A percentile compares a stretch with the other conserved stretches of the same genome.
phyloP scores from a whole-genome alignment of 1,284 basidiomycete species.

The Boletellus deceptivus region DNA sequence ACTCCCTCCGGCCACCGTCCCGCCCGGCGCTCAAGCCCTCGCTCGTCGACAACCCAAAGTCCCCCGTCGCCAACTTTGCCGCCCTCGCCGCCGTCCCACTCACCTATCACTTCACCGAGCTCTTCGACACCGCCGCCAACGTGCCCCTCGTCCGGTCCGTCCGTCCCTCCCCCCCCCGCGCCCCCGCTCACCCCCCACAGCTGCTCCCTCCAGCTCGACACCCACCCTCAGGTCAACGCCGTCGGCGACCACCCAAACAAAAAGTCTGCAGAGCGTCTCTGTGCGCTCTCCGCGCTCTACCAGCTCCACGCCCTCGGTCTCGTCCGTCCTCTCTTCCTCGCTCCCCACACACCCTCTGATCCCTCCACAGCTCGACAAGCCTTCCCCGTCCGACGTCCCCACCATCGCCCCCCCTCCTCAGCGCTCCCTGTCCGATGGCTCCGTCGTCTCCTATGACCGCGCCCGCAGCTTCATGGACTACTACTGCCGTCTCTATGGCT shows the following conservation, averaged over 20 bases:
- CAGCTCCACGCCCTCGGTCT: slow-evolving; percentile 63
- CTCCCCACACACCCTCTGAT: neutral
- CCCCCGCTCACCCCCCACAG: slow-evolving; percentile 33
- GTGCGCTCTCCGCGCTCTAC: slow-evolving; percentile 69
- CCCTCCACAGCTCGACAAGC: slow-evolving; percentile 26
- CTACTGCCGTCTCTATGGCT: slow-evolving; percentile 83
- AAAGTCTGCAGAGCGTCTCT: slow-evolving; percentile 75
- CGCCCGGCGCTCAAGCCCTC: slow-evolving; percentile 30
- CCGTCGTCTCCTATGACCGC: slow-evolving; percentile 66
- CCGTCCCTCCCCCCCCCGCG: neutral
- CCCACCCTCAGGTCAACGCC: slow-evolving; percentile 46
- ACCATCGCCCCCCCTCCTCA: slow-evolving; percentile 14
- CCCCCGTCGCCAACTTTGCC: slow-evolving; percentile 42
- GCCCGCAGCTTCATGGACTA: slow-evolving; percentile 94
- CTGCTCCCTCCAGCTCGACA: slow-evolving; percentile 45
- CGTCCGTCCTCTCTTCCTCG: slow-evolving; percentile 37
- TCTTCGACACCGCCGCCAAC: slow-evolving; percentile 18
- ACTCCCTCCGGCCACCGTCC: slow-evolving; percentile 4
- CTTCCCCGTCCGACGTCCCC: slow-evolving; percentile 24
- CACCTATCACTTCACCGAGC: slow-evolving; percentile 14
- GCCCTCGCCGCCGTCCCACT: slow-evolving; percentile 10
- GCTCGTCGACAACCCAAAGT: slow-evolving; percentile 43
- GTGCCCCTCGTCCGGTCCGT: slow-evolving; percentile 25
- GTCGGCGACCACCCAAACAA: slow-evolving; percentile 64
- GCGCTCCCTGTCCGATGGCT: slow-evolving; percentile 62